A percentile compares a stretch with the other conserved stretches of the same genome.
Conservation (phyloP, 2,329 filamentous ascomycete species). For the Fusarium oligoseptatum region DNA sequence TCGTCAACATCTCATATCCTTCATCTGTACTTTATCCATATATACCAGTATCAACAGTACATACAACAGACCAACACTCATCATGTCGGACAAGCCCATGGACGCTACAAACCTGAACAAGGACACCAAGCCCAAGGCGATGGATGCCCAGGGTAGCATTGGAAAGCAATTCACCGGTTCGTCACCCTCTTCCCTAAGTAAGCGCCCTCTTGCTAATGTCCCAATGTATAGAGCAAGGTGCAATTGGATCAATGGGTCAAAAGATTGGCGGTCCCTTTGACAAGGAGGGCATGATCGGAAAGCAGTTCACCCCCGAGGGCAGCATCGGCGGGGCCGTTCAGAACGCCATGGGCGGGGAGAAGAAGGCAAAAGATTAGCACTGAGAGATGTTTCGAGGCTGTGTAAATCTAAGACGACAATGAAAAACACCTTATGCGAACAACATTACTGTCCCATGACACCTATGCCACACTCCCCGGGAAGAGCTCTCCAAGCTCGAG, state of each 20-base stretch:
- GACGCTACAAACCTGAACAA: not conserved
- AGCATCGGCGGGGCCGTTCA: constrained; percentile 67
- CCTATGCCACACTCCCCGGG: not conserved
- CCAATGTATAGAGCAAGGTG: constrained; percentile 55
- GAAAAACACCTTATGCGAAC: not conserved
- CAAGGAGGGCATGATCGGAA: constrained; percentile 66
- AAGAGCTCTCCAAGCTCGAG: not conserved
- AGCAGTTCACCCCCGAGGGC: constrained; percentile 67
- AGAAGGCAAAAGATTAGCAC: constrained; percentile 32
- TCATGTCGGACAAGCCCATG: constrained; percentile 33
- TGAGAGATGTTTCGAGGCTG: not conserved
- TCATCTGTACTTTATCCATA: not conserved
- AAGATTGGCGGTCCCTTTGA: constrained; percentile 63
- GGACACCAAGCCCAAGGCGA: constrained; percentile 51
- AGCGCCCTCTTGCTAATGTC: fast-evolving
- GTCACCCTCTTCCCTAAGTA: fast-evolving
- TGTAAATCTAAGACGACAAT: not conserved
- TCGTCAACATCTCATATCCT: not conserved
- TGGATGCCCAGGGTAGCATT: constrained; percentile 64
- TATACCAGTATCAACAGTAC: not conserved
- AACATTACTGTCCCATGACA: not conserved
- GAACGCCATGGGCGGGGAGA: constrained; percentile 56
- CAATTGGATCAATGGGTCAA: constrained; percentile 64
- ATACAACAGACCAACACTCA: not conserved
- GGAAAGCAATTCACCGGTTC: constrained; percentile 69